A percentile compares a stretch with the other conserved stretches of the same genome.
These are phyloP conservation scores for Sugiyamaella boreocaroliniensis DNA, from an alignment of 805 yeast species.

Conservation along the genomic window DNA sequence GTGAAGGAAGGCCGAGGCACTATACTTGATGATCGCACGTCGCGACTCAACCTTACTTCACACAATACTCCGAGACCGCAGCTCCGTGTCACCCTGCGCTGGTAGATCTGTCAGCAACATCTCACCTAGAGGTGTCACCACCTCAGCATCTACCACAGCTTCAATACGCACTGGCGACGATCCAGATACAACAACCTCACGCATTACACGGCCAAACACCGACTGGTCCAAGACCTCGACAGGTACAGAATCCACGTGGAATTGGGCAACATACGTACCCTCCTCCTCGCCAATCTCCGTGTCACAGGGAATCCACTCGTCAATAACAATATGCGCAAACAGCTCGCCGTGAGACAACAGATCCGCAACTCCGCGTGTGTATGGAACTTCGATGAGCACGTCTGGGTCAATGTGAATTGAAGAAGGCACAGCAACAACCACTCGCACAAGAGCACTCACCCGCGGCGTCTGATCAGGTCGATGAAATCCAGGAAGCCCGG, in stretches of 20 bases:
- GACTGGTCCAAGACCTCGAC: conserved; percentile 37
- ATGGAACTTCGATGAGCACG: conserved; percentile 29
- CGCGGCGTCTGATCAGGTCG: conserved; percentile 15
- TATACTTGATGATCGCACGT: too few relatives aligned
- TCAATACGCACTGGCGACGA: conserved; percentile 33
- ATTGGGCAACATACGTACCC: conserved; percentile 31
- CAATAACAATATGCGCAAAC: conserved; percentile 41
- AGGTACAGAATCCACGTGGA: conserved; percentile 39
- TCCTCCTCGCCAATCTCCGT: conserved; percentile 20
- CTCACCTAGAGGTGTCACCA: conserved; percentile 31
- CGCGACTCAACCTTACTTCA: background rate
- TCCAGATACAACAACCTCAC: conserved; percentile 38
- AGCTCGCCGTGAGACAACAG: conserved; percentile 35
- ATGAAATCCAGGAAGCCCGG: conserved; percentile 6
- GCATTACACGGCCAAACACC: conserved; percentile 39
- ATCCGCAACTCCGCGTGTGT: conserved; percentile 38
- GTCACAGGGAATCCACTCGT: conserved; percentile 41
- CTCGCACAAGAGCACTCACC: conserved; percentile 25
- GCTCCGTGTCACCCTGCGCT: conserved; percentile 19
- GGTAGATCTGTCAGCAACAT: conserved; percentile 22
- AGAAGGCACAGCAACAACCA: conserved; percentile 23
- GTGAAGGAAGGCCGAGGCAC: too few relatives aligned
- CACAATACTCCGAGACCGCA: conserved; percentile 2
- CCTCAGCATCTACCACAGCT: conserved; percentile 34
- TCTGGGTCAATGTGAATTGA: conserved; percentile 18